These are phyloP conservation scores for Musa schizocarpa DNA, from an alignment of 176 grass and related monocot species.

Conservation along the genomic window DNA sequence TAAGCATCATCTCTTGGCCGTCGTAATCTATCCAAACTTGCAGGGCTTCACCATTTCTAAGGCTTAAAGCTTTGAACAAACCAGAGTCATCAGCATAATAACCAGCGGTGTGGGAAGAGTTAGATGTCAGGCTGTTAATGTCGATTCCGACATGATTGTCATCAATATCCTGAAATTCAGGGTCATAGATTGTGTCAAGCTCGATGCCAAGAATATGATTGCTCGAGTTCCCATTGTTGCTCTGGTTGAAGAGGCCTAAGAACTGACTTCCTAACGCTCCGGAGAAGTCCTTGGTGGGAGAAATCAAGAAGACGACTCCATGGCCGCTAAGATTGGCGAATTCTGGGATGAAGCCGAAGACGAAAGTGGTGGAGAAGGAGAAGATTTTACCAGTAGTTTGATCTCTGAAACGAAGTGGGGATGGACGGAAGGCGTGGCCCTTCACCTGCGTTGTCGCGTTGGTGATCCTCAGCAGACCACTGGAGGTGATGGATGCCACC, in stretches of 20 bases:
- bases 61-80: conserved; percentile 3
- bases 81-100: conserved; percentile 3
- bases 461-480: conserved; percentile 25
- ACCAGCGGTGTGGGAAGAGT: neutral
- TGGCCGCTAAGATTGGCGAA: neutral
- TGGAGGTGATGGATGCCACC: conserved; percentile 11
- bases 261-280: conserved; percentile 13
- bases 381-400: conserved; percentile 1
- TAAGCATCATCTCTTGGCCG: neutral
- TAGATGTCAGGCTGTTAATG: conserved; percentile 10
- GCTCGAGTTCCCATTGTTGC: neutral
- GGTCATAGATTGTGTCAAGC: conserved; percentile 19
- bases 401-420: conserved; percentile 13
- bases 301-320: conserved; percentile 24
- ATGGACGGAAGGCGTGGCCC: conserved; percentile 26
- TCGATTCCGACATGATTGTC: conserved; percentile 27
- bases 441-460: conserved; percentile 2
- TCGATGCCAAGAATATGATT: conserved; percentile 30
- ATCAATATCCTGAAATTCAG: conserved; percentile 4
- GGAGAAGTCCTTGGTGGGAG: conserved; percentile 10
- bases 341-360: neutral
- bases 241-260: conserved; percentile 18
- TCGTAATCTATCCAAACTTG: conserved; percentile 34
- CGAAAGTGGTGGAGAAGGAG: conserved; percentile 16
- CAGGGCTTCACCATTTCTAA: neutral